Percentiles rank a stretch among this genome's conserved stretches.
These are phyloP conservation scores for Saturnispora hagleri DNA, from an alignment of 805 yeast genomes.

Conservation along the genomic window DNA sequence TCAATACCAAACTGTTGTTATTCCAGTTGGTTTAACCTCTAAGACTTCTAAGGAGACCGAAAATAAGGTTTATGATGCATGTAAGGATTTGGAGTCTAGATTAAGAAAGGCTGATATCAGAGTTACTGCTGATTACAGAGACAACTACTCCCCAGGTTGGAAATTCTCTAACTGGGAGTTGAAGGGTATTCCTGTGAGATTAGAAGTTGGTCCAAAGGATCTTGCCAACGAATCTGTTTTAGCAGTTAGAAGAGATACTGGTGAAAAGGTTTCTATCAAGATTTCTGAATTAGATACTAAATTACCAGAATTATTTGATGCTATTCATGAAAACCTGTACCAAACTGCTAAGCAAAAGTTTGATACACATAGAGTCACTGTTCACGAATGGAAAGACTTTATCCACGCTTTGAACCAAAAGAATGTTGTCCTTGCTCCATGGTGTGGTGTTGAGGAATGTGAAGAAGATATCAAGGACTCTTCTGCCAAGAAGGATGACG, in stretches of 20 bases:
- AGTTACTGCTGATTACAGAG: conserved; percentile 80
- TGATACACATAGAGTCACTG: conserved; percentile 75
- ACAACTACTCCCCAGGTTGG: conserved; percentile 97
- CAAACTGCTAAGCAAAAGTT: conserved; percentile 71
- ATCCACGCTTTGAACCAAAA: conserved; percentile 87
- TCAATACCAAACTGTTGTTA: conserved; percentile 80
- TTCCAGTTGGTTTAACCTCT: conserved; percentile 91
- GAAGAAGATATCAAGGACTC: conserved; percentile 95
- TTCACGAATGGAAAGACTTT: conserved; percentile 83
- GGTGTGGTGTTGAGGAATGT: conserved; percentile 94
- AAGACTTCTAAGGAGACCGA: conserved; percentile 75
- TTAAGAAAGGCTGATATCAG: conserved; percentile 59
- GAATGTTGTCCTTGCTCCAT: conserved; percentile 87
- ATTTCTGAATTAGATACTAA: conserved; percentile 55
- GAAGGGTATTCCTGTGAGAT: conserved; percentile 88
- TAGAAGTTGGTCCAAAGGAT: conserved; percentile 97
- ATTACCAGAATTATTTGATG: conserved; percentile 70
- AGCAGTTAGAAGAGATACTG: conserved; percentile 89
- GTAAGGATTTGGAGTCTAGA: conserved; percentile 55
- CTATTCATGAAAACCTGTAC: conserved; percentile 69
- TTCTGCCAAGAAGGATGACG: conserved; percentile 68
- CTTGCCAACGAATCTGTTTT: conserved; percentile 67
- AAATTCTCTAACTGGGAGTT: conserved; percentile 96
- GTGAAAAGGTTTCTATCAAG: conserved; percentile 60
- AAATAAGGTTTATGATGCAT: conserved; percentile 57